Conservation (phyloP, 345 rosid species). For the Eucalyptus microcorys region DNA sequence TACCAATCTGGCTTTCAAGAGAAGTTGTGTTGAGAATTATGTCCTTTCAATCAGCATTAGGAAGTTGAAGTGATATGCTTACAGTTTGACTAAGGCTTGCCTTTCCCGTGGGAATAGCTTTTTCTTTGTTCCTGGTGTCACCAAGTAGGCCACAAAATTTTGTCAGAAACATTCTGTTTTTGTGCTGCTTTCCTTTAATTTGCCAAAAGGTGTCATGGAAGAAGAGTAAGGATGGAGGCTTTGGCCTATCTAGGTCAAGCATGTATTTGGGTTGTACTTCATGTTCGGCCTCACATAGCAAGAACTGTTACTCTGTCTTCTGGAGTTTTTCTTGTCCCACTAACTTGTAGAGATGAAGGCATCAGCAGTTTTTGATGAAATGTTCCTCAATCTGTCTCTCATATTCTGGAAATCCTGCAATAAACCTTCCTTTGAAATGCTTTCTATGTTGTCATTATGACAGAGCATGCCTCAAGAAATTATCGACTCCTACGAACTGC, state of each 20-base stretch:
- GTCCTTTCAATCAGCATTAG: background rate
- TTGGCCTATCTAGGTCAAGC: background rate
- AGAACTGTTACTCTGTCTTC: background rate
- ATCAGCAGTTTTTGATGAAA: background rate
- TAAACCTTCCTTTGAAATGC: background rate
- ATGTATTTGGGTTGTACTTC: background rate
- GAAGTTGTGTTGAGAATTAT: background rate
- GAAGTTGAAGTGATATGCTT: background rate
- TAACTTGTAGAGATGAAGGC: background rate
- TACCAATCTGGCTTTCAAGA: background rate
- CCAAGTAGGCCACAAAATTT: background rate
- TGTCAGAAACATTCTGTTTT: background rate
- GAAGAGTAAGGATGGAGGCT: background rate
- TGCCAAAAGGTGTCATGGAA: background rate
- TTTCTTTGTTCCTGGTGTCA: background rate
- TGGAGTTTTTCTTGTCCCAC: background rate
- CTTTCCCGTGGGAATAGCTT: background rate
- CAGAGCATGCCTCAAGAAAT: conserved; percentile 96
- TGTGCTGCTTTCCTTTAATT: background rate
- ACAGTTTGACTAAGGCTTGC: background rate
- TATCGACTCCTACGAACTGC: conserved; percentile 71
- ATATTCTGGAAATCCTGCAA: background rate
- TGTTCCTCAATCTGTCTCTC: background rate
- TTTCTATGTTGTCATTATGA: background rate
- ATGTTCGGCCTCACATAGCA: background rate